Base-by-base conservation (phyloP, 2,329 filamentous ascomycete species). In the Talaromyces albobiverticillius region DNA sequence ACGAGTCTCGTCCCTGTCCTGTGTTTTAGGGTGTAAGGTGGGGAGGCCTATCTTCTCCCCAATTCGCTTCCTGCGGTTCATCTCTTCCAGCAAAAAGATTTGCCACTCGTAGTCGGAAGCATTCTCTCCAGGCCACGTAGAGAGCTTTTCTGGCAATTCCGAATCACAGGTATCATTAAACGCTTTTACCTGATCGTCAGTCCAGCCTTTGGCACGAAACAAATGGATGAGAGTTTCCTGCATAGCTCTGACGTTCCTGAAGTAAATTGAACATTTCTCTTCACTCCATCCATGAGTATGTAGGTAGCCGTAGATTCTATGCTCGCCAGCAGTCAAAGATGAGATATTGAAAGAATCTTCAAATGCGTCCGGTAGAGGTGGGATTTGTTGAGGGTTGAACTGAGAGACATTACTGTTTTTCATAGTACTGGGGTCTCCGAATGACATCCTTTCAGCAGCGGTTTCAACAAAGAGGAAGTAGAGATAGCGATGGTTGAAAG, bases 31-130 rank as follows among this genome's bases (percentile, higher is more conserved):
- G 4, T 14, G 13, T 38, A 13, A 38, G 14, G 34, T 38, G 34
- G 34, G 13, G 1, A 42, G 11, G 14, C n/a, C 32, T 22, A 50
- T 50, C 20, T 41, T 13, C 4, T 50, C 36, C 25, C 47, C 36
- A 42, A 50, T 50, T 29, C 8, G 25, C 14, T 50, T 41, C 36
- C 47, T 51, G 11, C 38, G 25, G 42, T 42, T 32, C 36, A 42
- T 42, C 47, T 51, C 47, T 42, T 42, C 47, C 14, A 51, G 8
- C 36, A 42, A 4, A 14, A n/a, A 42, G 8, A 50, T 11, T 32
- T 50, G 47, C 34, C 47, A 41, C 25, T 26, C 47, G 23, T 49
- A 29, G 46, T 50, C 25, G 22, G 41, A 22, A 43, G 41, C 22
- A 25, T n/a, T 14, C 7, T 23, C 20, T 8, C 9, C 9, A 42